phyloP scores from a whole-genome alignment of 768 basidiomycete species.

The Fomitopsis serialis region DNA sequence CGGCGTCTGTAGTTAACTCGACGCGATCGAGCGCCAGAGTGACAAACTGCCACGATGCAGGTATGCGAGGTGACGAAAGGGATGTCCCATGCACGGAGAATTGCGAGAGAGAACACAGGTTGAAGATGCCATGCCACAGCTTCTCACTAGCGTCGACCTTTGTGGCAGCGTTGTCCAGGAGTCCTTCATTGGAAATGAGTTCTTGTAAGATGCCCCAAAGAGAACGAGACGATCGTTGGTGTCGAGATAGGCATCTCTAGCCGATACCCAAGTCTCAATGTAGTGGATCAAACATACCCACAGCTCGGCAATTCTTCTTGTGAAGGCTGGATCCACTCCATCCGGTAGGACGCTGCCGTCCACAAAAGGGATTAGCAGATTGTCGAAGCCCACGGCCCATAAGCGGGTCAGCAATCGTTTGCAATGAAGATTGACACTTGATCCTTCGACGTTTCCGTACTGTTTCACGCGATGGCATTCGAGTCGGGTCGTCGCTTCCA shows the following conservation, averaged over 20 bases:
- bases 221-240: slow-evolving; percentile 20
- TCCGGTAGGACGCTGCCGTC: background rate
- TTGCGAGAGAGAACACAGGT: slow-evolving; percentile 70
- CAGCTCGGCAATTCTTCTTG: slow-evolving; percentile 45
- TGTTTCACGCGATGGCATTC: slow-evolving; percentile 22
- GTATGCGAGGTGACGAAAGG: slow-evolving; percentile 34
- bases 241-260: slow-evolving; percentile 7
- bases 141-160: slow-evolving; percentile 52
- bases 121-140: slow-evolving; percentile 68
- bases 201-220: slow-evolving; percentile 41
- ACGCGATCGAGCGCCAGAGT: slow-evolving; percentile 52
- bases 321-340: background rate
- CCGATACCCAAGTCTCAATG: slow-evolving; percentile 3
- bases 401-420: slow-evolving; percentile 22
- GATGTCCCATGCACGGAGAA: slow-evolving; percentile 56
- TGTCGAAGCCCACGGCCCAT: slow-evolving; percentile 46
- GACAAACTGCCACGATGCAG: slow-evolving; percentile 65
- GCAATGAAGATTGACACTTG: slow-evolving; percentile 10
- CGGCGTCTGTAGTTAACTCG: slow-evolving; percentile 43
- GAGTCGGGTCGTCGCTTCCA: slow-evolving; percentile 50
- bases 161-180: slow-evolving; percentile 20
- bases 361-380: slow-evolving; percentile 27
- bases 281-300: slow-evolving; percentile 76
- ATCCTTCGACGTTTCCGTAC: slow-evolving; percentile 4
- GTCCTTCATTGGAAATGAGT: slow-evolving; percentile 6